phyloP scores from a whole-genome alignment of 176 grass and related monocot genomes.

The Aegilops sharonensis region DNA sequence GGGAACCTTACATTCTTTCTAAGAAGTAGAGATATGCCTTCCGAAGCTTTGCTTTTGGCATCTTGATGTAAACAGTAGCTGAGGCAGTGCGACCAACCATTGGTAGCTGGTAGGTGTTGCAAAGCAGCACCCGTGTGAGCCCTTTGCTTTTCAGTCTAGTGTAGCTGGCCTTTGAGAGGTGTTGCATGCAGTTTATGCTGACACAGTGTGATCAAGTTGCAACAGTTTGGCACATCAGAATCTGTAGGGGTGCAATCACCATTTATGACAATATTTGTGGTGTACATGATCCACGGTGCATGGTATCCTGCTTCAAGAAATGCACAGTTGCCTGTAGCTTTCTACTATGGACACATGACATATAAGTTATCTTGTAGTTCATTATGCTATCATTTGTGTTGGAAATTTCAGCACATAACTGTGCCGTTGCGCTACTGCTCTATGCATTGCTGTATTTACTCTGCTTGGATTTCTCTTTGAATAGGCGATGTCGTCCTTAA shows the following conservation, averaged over 20 bases:
- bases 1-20: no score
- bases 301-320: not conserved
- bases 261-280: not conserved
- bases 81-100: not conserved
- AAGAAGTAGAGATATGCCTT: not conserved
- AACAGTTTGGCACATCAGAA: slow-evolving; percentile 9
- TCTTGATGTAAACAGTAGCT: not conserved
- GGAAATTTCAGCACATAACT: slow-evolving; percentile 8
- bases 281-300: not conserved
- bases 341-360: slow-evolving; percentile 5
- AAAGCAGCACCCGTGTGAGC: not conserved
- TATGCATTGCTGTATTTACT: slow-evolving; percentile 34
- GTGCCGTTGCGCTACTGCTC: not conserved
- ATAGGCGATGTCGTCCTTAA: slow-evolving; percentile 98
- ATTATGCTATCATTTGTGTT: slow-evolving; percentile 19
- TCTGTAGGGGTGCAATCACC: not conserved
- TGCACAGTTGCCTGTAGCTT: not conserved
- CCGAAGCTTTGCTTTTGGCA: not conserved
- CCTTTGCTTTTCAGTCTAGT: not conserved
- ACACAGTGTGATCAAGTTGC: not conserved
- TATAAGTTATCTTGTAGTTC: not conserved
- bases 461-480: slow-evolving; percentile 21
- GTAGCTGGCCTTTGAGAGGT: not conserved
- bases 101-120: not conserved
- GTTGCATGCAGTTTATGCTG: slow-evolving; percentile 5